Conservation (phyloP, 2,329 filamentous ascomycete genomes). For the Leptographium wingfieldii region DNA sequence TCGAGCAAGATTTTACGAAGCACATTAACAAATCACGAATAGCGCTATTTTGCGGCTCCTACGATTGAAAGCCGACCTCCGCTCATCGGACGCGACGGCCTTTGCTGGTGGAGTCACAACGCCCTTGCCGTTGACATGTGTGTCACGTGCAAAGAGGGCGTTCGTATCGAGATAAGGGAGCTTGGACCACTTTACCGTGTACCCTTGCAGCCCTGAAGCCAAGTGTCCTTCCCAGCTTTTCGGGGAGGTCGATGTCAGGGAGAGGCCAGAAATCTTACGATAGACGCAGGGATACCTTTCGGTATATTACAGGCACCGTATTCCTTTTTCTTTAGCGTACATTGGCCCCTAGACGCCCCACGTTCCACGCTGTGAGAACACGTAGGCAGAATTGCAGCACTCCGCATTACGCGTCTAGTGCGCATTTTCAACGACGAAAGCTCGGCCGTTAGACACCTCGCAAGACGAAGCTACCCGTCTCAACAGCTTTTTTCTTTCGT, state of each 20-base stretch:
- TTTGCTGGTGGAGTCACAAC: background rate
- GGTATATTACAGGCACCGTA: background rate
- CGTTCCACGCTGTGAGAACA: background rate
- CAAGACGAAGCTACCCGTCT: background rate
- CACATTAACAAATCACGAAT: background rate
- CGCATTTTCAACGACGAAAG: background rate
- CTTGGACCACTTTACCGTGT: background rate
- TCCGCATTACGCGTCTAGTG: background rate
- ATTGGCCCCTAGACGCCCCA: background rate
- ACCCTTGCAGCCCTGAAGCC: background rate
- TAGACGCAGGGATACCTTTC: no score
- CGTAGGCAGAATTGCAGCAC: background rate
- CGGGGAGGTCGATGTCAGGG: background rate
- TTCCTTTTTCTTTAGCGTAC: background rate
- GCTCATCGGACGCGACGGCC: background rate
- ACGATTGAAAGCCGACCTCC: background rate
- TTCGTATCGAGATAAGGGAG: background rate
- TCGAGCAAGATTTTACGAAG: background rate
- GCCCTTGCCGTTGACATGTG: background rate
- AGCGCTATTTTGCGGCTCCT: background rate
- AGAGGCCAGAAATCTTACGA: background rate
- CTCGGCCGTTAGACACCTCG: background rate
- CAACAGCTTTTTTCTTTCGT: background rate
- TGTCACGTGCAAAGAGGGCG: background rate
- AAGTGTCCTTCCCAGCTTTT: background rate